Base-by-base conservation (phyloP, 305 asterid species). In the Solanum aculeatissimum region DNA sequence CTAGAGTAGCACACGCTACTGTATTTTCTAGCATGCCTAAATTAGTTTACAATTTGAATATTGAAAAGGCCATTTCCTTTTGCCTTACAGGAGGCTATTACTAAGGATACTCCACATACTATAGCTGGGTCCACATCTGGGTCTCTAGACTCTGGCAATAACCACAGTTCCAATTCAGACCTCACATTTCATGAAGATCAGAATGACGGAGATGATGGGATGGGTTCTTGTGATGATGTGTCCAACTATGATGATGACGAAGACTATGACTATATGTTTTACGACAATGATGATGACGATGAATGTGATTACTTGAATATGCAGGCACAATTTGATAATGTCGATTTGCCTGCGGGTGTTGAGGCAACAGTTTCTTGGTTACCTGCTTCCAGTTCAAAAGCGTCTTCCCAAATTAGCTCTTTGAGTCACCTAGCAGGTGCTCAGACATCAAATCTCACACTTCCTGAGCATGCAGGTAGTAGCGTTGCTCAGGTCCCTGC, bases 301-400 rank as follows among this genome's bases (percentile, higher is more conserved):
- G 83, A 87, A 51, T 63, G 40, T 77, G 89, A 88, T 70, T 88
- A 91, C 84, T 82, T 87, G 83, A 87, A 80, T 21, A 85, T 92
- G 94, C 92, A 92, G 86, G 91, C 92, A n/a, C 93, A 91, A 81
- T 85, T 92, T 83, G 95, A 92, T 85, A 90, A 90, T 87, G 91
- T 81, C 79, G 94, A 92, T 91, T 86, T 92, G 81, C 95, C 95
- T 42, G 91, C 95, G 60, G 95, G 95, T 42, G 93, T 92, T 27
- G 95, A 92, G 89, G 95, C 93, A 29, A 83, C 91, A 3, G 85
- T 92, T 83, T 68, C 94, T 60, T 92, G 93, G 94, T 84, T 92
- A 51, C 63, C 87, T 71, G 9, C 86, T 83, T 32, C 57, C 72
- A 71, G 54, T 70, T 66, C 58, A 43, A 68, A 43, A 25, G 81